Evolutionary conservation across 768 basidiomycete species (phyloP).

Genomic region (Termitomyces sp.): DNA sequence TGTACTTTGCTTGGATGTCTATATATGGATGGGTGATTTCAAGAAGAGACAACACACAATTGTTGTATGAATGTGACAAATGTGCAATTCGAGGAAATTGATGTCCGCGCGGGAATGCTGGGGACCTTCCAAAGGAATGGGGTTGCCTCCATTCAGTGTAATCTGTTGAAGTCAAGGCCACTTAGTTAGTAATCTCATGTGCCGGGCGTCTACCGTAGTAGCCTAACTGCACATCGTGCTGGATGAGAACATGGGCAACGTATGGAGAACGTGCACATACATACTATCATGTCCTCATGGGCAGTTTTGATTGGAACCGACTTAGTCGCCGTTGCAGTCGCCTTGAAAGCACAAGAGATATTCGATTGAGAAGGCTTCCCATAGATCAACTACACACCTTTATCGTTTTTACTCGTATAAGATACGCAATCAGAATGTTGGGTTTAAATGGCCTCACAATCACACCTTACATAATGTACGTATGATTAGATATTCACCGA

Average conservation of each 20-base stretch:
- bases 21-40: slow-evolving; percentile 77
- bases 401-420: not conserved
- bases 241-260: not conserved
- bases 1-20: slow-evolving; percentile 97
- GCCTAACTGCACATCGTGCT: slow-evolving; percentile 98
- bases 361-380: not conserved
- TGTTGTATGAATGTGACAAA: slow-evolving; percentile 84
- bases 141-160: slow-evolving; percentile 46
- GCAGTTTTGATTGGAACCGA: slow-evolving; percentile 89
- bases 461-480: too few species aligned
- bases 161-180: slow-evolving; percentile 32
- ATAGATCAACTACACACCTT: slow-evolving; percentile 4
- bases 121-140: slow-evolving; percentile 53
- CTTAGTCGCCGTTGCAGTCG: slow-evolving; percentile 54
- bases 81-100: slow-evolving; percentile 86
- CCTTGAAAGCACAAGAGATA: slow-evolving; percentile 22
- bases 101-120: slow-evolving; percentile 42
- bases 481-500: too few species aligned
- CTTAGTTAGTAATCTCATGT: slow-evolving; percentile 56
- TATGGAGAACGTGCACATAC: slow-evolving; percentile 44
- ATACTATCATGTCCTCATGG: slow-evolving; percentile 98
- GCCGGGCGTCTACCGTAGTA: slow-evolving; percentile 97
- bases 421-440: not conserved
- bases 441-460: too few species aligned
- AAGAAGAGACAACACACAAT: slow-evolving; percentile 63